Evolutionary conservation across 2,329 filamentous ascomycete species (phyloP).

Genomic region (Macrophomina pseudophaseolina): DNA sequence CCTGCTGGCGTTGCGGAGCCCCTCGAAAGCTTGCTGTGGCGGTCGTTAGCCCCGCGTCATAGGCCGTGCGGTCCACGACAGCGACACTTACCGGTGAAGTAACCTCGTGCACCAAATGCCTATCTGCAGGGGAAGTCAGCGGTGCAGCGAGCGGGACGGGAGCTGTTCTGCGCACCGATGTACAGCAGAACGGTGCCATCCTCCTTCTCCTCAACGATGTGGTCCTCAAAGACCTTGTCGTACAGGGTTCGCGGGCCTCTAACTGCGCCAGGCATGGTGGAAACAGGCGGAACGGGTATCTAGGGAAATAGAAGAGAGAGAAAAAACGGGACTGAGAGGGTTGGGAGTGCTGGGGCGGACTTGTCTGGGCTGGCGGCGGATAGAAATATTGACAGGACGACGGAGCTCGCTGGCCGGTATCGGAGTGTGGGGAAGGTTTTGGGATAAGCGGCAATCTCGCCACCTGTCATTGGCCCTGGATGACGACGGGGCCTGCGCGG

Average conservation of each 20-base stretch:
- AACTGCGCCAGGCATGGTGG: slow-evolving; percentile 76
- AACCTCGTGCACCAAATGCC: slow-evolving; percentile 97
- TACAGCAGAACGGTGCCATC: slow-evolving; percentile 93
- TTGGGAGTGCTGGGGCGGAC: slow-evolving; percentile 10
- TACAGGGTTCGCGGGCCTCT: slow-evolving; percentile 83
- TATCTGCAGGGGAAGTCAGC: slow-evolving; percentile 62
- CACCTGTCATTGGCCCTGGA: slow-evolving; percentile 11
- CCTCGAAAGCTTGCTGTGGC: slow-evolving; percentile 90
- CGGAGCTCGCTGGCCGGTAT: slow-evolving; percentile 21
- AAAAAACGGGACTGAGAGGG: slow-evolving; percentile 13
- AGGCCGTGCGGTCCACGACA: background rate
- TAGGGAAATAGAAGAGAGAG: slow-evolving; percentile 30
- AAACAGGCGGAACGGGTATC: slow-evolving; percentile 20
- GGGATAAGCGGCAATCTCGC: slow-evolving; percentile 24
- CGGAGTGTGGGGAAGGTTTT: slow-evolving; percentile 23
- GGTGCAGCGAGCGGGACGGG: background rate
- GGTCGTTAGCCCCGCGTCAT: slow-evolving; percentile 21
- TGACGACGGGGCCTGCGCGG: background rate
- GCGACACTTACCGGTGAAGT: slow-evolving; percentile 78
- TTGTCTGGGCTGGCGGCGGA: slow-evolving; percentile 9
- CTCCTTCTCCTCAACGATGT: slow-evolving; percentile 93
- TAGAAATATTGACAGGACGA: slow-evolving; percentile 24
- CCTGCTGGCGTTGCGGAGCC: slow-evolving; percentile 84
- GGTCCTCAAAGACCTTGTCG: slow-evolving; percentile 95
- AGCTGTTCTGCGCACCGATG: slow-evolving; percentile 69